Evolutionary conservation across 352 stramenopile species (phyloP).

Genomic region (Phytophthora pini): DNA sequence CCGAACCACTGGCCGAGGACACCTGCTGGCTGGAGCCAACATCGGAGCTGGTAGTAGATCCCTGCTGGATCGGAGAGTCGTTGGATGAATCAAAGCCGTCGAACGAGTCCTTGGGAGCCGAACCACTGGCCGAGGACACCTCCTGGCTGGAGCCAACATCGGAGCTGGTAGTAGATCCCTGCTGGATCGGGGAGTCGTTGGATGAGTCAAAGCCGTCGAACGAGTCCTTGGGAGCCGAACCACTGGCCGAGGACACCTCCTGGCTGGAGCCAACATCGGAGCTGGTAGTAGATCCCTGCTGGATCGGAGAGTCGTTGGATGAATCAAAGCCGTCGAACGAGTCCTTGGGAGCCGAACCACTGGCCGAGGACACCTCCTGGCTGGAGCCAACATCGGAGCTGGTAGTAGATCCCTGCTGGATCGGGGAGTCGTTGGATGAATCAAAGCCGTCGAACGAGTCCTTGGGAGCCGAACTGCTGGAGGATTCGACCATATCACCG

Average conservation of each 20-base stretch:
- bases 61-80: conserved; percentile 9
- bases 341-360: conserved; percentile 10
- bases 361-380: conserved; percentile 8
- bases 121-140: conserved; percentile 9
- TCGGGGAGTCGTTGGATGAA: conserved; percentile 22
- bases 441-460: conserved; percentile 26
- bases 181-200: conserved; percentile 11
- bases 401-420: conserved; percentile 14
- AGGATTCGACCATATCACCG: conserved; percentile 16
- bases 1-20: conserved; percentile 8
- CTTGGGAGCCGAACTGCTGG: conserved; percentile 9
- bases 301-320: conserved; percentile 11
- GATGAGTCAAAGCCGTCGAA: conserved; percentile 12
- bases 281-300: conserved; percentile 11
- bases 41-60: conserved; percentile 4
- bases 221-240: conserved; percentile 11
- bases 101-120: conserved; percentile 10
- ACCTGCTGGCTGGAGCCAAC: conserved; percentile 10
- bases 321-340: conserved; percentile 14
- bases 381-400: conserved; percentile 12
- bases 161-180: conserved; percentile 4
- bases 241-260: conserved; percentile 6
- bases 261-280: conserved; percentile 16
- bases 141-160: conserved; percentile 13
- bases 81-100: conserved; percentile 8